phyloP scores from a whole-genome alignment of 2,329 filamentous ascomycete genomes.

The Trichoderma sp. region DNA sequence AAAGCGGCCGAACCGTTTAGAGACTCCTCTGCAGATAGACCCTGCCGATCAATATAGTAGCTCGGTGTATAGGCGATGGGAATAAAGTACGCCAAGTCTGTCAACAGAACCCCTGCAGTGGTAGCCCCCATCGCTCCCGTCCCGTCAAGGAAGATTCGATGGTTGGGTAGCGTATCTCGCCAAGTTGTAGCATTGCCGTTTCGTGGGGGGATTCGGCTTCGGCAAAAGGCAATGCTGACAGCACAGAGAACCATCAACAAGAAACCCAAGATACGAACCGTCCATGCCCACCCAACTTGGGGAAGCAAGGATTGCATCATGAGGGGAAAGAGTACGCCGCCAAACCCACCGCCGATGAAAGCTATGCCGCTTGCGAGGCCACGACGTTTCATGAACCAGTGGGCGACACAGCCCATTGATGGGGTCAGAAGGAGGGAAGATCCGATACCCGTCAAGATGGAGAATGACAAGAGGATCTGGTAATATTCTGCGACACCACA shows the following conservation, averaged over 20 bases:
- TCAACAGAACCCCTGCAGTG: constrained; percentile 47
- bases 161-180: constrained; percentile 29
- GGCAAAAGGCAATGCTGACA: constrained; percentile 51
- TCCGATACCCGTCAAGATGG: constrained; percentile 70
- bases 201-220: constrained; percentile 54
- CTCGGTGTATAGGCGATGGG: constrained; percentile 76
- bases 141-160: constrained; percentile 31
- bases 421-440: constrained; percentile 78
- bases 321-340: constrained; percentile 65
- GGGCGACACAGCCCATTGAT: constrained; percentile 58
- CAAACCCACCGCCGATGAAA: constrained; percentile 69
- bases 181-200: neutral
- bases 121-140: neutral
- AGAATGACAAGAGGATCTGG: constrained; percentile 79
- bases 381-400: constrained; percentile 74
- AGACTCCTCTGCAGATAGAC: constrained; percentile 8
- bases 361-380: constrained; percentile 81
- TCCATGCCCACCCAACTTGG: constrained; percentile 52
- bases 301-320: constrained; percentile 50
- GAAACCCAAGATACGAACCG: constrained; percentile 52
- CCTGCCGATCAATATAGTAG: constrained; percentile 56
- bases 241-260: constrained; percentile 50
- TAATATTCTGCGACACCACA: constrained; percentile 55
- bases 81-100: constrained; percentile 69
- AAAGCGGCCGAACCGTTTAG: constrained; percentile 26